These are phyloP conservation scores for Spergularia azorica DNA, from an alignment of 179 eudicot species.

Conservation along the genomic window DNA sequence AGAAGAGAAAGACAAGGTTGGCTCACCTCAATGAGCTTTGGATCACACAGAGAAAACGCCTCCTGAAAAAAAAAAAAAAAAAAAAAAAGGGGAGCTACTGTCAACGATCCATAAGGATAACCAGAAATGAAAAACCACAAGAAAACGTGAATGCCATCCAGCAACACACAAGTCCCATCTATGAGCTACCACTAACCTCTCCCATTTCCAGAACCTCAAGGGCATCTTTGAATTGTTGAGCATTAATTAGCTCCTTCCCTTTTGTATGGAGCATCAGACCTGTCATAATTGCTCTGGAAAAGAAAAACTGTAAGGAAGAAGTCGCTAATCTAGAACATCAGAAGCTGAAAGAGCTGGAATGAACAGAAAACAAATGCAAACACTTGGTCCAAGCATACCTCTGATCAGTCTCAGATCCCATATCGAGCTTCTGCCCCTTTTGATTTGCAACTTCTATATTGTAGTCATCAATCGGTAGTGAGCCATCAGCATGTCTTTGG, in stretches of 20 bases:
- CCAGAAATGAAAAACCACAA: neutral
- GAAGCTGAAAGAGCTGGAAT: neutral
- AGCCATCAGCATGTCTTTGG: constrained; percentile 81
- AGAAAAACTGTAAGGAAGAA: constrained; percentile 16
- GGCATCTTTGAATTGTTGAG: constrained; percentile 66
- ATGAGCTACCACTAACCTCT: constrained; percentile 54
- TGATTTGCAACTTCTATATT: constrained; percentile 90
- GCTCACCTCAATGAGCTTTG: constrained; percentile 73
- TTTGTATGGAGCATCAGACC: constrained; percentile 93
- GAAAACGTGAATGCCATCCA: neutral
- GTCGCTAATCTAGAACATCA: neutral
- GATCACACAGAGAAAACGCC: constrained; percentile 76
- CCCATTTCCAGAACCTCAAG: constrained; percentile 88
- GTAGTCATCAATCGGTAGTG: constrained; percentile 84
- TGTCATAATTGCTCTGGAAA: constrained; percentile 85
- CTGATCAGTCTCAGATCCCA: constrained; percentile 89
- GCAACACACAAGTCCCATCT: neutral
- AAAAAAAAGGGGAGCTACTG: constrained; percentile 30
- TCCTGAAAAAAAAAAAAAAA: constrained; percentile 60
- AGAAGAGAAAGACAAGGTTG: neutral
- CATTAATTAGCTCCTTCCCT: constrained; percentile 62
- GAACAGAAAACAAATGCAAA: neutral
- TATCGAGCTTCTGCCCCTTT: constrained; percentile 63
- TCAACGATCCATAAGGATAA: neutral
- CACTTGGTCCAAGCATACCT: constrained; percentile 38